Conservation (phyloP, 495 filamentous ascomycete genomes). For the Barbatosphaeria neglecta region DNA sequence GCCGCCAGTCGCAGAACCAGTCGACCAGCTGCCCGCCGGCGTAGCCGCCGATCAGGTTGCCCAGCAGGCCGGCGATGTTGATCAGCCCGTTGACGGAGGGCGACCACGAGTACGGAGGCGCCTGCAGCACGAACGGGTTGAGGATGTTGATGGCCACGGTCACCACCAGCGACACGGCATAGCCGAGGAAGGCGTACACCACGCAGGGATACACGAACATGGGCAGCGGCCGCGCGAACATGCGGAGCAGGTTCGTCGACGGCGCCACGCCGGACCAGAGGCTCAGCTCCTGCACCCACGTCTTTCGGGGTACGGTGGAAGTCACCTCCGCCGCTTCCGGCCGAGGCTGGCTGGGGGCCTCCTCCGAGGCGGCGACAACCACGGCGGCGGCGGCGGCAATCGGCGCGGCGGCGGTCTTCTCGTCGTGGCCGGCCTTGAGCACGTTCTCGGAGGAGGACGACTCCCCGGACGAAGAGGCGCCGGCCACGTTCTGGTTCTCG, state of each 20-base stretch:
- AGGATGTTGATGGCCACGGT: constrained; percentile 52
- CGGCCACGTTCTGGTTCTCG: constrained; percentile 6
- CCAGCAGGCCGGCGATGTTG: constrained; percentile 36
- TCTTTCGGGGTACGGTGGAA: constrained; percentile 10
- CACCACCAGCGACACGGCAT: constrained; percentile 37
- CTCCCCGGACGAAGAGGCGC: background rate
- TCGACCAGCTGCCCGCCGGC: constrained; percentile 34
- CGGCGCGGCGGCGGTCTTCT: background rate
- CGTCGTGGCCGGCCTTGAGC: background rate
- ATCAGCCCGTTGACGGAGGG: constrained; percentile 45
- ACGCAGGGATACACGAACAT: constrained; percentile 30
- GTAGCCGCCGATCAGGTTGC: constrained; percentile 31
- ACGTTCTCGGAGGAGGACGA: background rate
- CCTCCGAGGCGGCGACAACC: background rate
- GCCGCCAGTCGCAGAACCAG: constrained; percentile 31
- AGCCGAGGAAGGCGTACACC: constrained; percentile 28
- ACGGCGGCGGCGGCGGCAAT: no score
- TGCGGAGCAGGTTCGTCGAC: constrained; percentile 12
- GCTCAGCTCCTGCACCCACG: constrained; percentile 13
- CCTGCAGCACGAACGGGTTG: constrained; percentile 51
- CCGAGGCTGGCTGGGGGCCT: background rate
- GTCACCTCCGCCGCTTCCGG: background rate
- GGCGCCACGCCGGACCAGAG: constrained; percentile 14
- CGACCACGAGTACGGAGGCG: constrained; percentile 51
- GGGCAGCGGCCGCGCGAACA: constrained; percentile 25